Evolutionary conservation across 169 alveolate genomes (phyloP).

Genomic region (Perkinsus olseni): DNA sequence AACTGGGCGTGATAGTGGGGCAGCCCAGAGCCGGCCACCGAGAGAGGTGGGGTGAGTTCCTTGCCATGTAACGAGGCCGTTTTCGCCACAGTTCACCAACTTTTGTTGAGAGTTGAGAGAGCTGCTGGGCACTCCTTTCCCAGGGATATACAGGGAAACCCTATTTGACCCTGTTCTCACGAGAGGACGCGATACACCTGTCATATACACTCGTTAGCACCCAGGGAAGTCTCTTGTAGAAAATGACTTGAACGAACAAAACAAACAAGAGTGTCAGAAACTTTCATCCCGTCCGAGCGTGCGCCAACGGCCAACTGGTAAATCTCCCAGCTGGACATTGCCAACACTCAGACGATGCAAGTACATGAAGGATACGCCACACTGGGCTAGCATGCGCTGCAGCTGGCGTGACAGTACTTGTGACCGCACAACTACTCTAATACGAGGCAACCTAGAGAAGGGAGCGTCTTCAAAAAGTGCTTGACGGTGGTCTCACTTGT

Average conservation of each 20-base stretch:
- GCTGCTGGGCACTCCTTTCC: too few species aligned
- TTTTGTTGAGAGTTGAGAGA: too few species aligned
- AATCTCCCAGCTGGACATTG: constrained; percentile 19
- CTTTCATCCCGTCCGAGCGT: constrained; percentile 39
- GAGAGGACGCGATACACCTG: too few species aligned
- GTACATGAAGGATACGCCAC: constrained; percentile 31
- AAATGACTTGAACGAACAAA: too few species aligned
- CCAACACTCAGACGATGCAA: constrained; percentile 35
- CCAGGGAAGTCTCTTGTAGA: too few species aligned
- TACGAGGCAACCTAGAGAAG: neutral
- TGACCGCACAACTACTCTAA: constrained; percentile 17
- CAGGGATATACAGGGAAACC: too few species aligned
- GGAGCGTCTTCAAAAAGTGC: neutral
- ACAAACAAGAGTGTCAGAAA: too few species aligned
- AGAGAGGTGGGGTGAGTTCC: neutral
- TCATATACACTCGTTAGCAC: too few species aligned
- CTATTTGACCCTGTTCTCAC: too few species aligned
- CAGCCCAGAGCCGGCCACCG: too few species aligned
- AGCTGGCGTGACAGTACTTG: constrained; percentile 36
- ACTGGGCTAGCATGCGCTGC: constrained; percentile 24
- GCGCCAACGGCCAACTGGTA: constrained; percentile 41
- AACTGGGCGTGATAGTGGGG: too few species aligned
- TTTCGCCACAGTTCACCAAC: too few species aligned
- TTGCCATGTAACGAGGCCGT: neutral
- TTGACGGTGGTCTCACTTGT: neutral